These are phyloP conservation scores for Karstenula rhodostoma DNA, from an alignment of 2,329 filamentous ascomycete genomes.

Conservation along the genomic window DNA sequence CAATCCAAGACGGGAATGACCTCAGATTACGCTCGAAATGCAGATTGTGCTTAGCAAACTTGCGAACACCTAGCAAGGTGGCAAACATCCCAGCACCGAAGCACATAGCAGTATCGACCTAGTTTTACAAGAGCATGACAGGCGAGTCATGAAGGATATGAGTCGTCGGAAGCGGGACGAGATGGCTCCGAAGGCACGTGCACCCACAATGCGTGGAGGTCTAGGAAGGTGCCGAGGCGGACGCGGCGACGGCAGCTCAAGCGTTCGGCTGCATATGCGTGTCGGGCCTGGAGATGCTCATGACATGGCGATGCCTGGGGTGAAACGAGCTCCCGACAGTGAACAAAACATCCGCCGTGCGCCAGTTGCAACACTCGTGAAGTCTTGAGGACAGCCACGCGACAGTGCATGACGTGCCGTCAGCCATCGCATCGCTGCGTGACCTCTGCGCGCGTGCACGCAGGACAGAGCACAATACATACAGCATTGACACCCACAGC, in stretches of 20 bases:
- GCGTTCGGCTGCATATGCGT: not conserved
- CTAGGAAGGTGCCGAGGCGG: not conserved
- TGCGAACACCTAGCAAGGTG: too few species aligned
- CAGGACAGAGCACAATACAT: too few species aligned
- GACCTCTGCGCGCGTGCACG: conserved; percentile 3
- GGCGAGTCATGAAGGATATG: too few species aligned
- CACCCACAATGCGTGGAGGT: not conserved
- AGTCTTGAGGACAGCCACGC: conserved; percentile 5
- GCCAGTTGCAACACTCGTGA: conserved; percentile 3
- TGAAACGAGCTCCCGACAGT: not conserved
- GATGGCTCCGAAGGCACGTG: conserved; percentile 6
- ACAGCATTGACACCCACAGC: too few species aligned
- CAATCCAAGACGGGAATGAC: too few species aligned
- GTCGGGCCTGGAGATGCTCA: not conserved
- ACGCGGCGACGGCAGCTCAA: not conserved
- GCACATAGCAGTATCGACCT: too few species aligned
- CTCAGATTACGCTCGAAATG: too few species aligned
- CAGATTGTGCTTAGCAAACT: too few species aligned
- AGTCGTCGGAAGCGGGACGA: conserved; percentile 6
- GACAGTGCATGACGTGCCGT: conserved; percentile 12
- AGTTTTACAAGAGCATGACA: too few species aligned
- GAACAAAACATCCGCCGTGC: not conserved
- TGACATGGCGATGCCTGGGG: not conserved
- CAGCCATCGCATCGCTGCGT: conserved; percentile 10
- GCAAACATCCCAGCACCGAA: too few species aligned